These are phyloP conservation scores for Thielaviopsis populi DNA, from an alignment of 2,329 filamentous ascomycete genomes.

Conservation along the genomic window DNA sequence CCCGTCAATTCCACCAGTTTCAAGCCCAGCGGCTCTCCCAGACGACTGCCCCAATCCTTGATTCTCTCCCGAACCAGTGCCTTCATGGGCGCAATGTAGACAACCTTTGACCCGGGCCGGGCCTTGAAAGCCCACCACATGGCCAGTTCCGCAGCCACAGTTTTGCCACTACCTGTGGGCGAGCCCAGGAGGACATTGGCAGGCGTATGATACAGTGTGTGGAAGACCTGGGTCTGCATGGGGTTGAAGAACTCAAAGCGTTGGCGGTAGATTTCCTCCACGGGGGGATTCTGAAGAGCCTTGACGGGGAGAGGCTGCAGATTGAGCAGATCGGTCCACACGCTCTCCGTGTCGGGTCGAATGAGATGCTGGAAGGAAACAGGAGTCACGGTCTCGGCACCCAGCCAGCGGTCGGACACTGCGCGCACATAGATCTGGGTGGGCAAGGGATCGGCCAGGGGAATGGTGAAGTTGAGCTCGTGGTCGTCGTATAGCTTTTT, in stretches of 20 bases:
- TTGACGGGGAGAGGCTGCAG: constrained; percentile 77
- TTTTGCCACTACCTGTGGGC: constrained; percentile 94
- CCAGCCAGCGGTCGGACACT: constrained; percentile 90
- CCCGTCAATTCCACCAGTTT: constrained; percentile 88
- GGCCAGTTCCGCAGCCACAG: constrained; percentile 83
- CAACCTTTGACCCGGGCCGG: constrained; percentile 86
- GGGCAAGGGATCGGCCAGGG: constrained; percentile 79
- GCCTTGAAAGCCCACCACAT: constrained; percentile 99
- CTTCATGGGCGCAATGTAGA: constrained; percentile 99
- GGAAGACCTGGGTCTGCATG: constrained; percentile 98
- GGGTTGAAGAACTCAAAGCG: constrained; percentile 96
- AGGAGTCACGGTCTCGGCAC: constrained; percentile 85
- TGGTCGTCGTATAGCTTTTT: constrained; percentile 92
- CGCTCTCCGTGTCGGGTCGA: constrained; percentile 88
- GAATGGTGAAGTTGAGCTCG: constrained; percentile 95
- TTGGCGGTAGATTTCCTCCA: constrained; percentile 79
- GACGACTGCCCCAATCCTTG: constrained; percentile 76
- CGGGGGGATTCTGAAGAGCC: constrained; percentile 68
- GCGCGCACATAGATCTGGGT: constrained; percentile 92
- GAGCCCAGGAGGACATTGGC: constrained; percentile 90
- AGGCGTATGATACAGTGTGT: constrained; percentile 82
- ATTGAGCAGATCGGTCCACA: constrained; percentile 88
- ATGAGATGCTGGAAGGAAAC: constrained; percentile 98
- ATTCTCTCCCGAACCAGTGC: constrained; percentile 92
- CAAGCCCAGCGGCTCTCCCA: constrained; percentile 69